Conservation (phyloP, 371 early-diverging fungal genomes). For the Actinomortierella wolfii region DNA sequence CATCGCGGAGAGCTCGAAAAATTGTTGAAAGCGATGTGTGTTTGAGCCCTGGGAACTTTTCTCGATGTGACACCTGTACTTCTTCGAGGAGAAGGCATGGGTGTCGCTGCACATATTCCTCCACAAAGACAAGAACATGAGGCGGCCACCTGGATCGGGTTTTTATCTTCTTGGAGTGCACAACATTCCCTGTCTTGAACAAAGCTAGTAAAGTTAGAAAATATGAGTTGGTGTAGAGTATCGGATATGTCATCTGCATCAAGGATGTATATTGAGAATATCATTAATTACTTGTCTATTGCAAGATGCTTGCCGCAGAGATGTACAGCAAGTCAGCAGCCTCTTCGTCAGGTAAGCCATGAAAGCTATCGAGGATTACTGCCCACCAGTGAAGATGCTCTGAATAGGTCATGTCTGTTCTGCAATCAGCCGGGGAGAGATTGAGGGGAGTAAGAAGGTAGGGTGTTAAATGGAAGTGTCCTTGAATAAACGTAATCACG, state of each 20-base stretch:
- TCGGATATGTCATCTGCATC: background rate
- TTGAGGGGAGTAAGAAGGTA: too few species aligned
- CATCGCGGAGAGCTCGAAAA: constrained; percentile 10
- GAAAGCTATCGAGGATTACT: background rate
- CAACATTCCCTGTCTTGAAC: too few species aligned
- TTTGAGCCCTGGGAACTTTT: background rate
- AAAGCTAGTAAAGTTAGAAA: too few species aligned
- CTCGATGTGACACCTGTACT: background rate
- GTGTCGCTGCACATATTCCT: background rate
- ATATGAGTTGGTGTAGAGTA: too few species aligned
- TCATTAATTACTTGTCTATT: too few species aligned
- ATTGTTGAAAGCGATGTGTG: constrained; percentile 6
- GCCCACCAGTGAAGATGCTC: background rate
- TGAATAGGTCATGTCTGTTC: background rate
- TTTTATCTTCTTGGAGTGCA: too few species aligned
- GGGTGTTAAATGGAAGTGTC: too few species aligned
- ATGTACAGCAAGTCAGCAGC: background rate
- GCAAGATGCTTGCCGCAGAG: background rate
- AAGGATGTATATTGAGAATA: too few species aligned
- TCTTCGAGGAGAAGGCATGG: constrained; percentile 12
- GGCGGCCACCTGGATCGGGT: background rate
- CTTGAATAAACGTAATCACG: too few species aligned
- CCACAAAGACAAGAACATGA: background rate
- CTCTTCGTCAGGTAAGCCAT: background rate
- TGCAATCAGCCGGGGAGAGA: too few species aligned